Evolutionary conservation across 306 rosid genomes (phyloP), one percentile per base, ranked within the genome.

Genomic region (Malus orientalis): DNA sequence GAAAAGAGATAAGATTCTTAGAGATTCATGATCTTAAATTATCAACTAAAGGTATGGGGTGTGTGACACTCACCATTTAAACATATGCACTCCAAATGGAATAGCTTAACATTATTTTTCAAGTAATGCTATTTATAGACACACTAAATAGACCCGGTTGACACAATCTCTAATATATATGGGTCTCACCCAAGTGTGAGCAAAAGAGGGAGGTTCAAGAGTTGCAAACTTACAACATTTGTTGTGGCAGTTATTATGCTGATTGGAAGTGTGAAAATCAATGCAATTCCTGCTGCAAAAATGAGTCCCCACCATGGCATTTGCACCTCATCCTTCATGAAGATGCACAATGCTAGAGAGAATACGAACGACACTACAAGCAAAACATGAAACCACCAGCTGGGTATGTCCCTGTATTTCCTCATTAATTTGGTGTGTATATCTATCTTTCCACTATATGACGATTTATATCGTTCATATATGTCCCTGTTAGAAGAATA

Each of bases 261-360:
- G 69, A 91, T 51, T 1, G 93, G 93, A 61, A 88, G 96, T 42
- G 90, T 79, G 76, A 85, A 85, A 73, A 44, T 44, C 25, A 76
- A 69, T 14, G 86, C 84, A 19, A 85, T 64, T 40, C 53, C 83
- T 3, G 89, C 75, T 3, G 94, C 94, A 67, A 87, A 88, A 47
- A 91, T 55, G 68, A 91, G 94, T 18, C 73, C 94, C 94, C 97
- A 91, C 91, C 92, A 86, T 11, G 92, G 88, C 91, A 91, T 65
- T 85, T 91, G 97, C 16, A 89, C 19, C 70, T 91, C 60, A 13
- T 85, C 79, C 11, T 79, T 84, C 88, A 76, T 75, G 71, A 86
- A 79, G 69, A 77, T 84, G 70, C 85, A 86, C 10, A 86, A 45
- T 2, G 13, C 57, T 25, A 91, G 82, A 42, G 90, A 81, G 13